phyloP scores from a whole-genome alignment of 345 rosid genomes.

The Eucalyptus fibrosa region DNA sequence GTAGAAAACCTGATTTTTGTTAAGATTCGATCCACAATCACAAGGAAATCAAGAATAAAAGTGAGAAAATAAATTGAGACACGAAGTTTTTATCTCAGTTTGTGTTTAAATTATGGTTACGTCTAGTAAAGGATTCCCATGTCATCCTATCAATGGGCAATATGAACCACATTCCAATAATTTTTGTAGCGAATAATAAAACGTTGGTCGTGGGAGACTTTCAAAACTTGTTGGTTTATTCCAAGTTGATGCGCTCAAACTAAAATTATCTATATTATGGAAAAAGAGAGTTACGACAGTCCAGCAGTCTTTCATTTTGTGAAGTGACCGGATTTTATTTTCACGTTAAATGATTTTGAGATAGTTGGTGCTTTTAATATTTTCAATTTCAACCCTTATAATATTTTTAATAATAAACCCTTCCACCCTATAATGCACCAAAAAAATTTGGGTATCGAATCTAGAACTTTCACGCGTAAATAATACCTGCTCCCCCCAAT shows the following conservation, averaged over 20 bases:
- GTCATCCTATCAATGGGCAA: too few species aligned
- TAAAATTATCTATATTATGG: not conserved
- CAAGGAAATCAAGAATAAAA: too few species aligned
- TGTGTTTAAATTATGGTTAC: too few species aligned
- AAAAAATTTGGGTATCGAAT: not conserved
- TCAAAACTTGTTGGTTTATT: not conserved
- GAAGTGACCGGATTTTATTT: not conserved
- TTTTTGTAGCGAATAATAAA: not conserved
- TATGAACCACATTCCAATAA: too few species aligned
- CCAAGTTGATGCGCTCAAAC: not conserved
- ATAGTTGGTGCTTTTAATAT: not conserved
- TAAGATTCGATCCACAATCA: too few species aligned
- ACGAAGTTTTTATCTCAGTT: too few species aligned
- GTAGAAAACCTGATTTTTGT: not conserved
- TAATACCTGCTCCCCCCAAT: not conserved
- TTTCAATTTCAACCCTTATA: not conserved
- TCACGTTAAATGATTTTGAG: not conserved
- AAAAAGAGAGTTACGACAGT: not conserved
- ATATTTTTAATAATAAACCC: not conserved
- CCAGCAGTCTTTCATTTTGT: not conserved
- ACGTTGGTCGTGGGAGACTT: not conserved
- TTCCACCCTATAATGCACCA: not conserved
- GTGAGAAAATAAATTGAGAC: too few species aligned
- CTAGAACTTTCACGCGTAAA: not conserved
- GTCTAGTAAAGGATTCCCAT: too few species aligned